These are phyloP conservation scores for Geranium brycei DNA, from an alignment of 345 rosid genomes.

Conservation along the genomic window DNA sequence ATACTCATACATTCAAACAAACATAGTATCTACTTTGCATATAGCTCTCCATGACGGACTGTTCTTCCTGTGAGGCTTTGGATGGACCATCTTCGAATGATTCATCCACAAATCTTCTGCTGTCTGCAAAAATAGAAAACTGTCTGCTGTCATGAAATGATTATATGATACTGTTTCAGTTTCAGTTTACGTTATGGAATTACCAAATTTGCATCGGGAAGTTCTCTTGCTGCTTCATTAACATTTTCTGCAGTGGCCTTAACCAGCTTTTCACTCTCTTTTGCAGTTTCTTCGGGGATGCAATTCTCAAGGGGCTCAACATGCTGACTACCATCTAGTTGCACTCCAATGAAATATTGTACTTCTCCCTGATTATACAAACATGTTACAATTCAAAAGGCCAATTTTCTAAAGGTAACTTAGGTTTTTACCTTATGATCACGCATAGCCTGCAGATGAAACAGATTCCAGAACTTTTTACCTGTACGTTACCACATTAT, in stretches of 20 bases:
- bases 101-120: constrained; percentile 92
- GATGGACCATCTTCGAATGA: constrained; percentile 61
- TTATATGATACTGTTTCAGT: too few relatives aligned
- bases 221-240: constrained; percentile 83
- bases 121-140: constrained; percentile 32
- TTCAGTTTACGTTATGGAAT: neutral
- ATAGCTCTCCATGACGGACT: constrained; percentile 64
- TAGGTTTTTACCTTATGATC: constrained; percentile 65
- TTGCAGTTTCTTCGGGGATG: constrained; percentile 51
- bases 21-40: constrained; percentile 34
- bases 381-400: constrained; percentile 1
- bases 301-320: constrained; percentile 67
- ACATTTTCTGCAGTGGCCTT: constrained; percentile 84
- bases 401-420: too few relatives aligned
- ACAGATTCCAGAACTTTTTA: constrained; percentile 93
- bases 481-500: constrained; percentile 21
- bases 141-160: constrained; percentile 1
- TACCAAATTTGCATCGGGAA: constrained; percentile 93
- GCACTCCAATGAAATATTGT: constrained; percentile 94
- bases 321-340: constrained; percentile 83
- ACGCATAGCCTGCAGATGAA: constrained; percentile 99
- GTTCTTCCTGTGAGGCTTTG: constrained; percentile 84
- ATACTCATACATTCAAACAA: neutral
- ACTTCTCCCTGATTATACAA: constrained; percentile 63
- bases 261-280: constrained; percentile 70